phyloP scores from a whole-genome alignment of 306 rosid genomes.

The Cucumis sativus region DNA sequence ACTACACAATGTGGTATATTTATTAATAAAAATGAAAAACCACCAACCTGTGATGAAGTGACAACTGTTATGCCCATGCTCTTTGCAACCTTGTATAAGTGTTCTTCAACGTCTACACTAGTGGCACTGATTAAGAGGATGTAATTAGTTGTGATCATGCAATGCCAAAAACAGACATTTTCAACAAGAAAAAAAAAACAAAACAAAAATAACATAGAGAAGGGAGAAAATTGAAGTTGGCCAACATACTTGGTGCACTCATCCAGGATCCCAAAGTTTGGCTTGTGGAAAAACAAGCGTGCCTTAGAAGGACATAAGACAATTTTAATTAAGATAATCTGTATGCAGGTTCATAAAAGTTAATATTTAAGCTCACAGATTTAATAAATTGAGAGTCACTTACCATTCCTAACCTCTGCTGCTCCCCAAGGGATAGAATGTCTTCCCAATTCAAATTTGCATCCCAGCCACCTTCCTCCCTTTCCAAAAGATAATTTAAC shows the following conservation, averaged over 20 bases:
- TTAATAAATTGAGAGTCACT: constrained; percentile 10
- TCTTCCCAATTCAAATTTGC: constrained; percentile 90
- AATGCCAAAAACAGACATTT: background rate
- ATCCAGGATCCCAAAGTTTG: constrained; percentile 84
- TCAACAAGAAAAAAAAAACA: too few species aligned
- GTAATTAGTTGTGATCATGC: background rate
- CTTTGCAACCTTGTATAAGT: constrained; percentile 76
- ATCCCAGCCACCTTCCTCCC: constrained; percentile 78
- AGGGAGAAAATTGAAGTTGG: constrained; percentile 5
- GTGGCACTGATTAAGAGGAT: constrained; percentile 48
- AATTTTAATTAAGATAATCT: constrained; percentile 7
- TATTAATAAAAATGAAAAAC: background rate
- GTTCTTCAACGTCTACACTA: constrained; percentile 95
- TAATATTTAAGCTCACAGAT: constrained; percentile 2
- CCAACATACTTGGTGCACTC: constrained; percentile 93
- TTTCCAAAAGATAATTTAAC: constrained; percentile 83
- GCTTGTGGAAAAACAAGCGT: constrained; percentile 91
- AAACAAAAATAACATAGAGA: background rate
- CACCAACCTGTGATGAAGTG: constrained; percentile 90
- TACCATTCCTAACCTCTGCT: constrained; percentile 99
- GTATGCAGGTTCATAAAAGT: constrained; percentile 4
- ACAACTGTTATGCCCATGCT: constrained; percentile 79
- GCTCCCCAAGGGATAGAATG: constrained; percentile 90
- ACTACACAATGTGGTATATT: background rate
- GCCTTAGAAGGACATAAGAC: constrained; percentile 46